Conservation (phyloP, 179 eudicot species). For the Beta corolliflora region DNA sequence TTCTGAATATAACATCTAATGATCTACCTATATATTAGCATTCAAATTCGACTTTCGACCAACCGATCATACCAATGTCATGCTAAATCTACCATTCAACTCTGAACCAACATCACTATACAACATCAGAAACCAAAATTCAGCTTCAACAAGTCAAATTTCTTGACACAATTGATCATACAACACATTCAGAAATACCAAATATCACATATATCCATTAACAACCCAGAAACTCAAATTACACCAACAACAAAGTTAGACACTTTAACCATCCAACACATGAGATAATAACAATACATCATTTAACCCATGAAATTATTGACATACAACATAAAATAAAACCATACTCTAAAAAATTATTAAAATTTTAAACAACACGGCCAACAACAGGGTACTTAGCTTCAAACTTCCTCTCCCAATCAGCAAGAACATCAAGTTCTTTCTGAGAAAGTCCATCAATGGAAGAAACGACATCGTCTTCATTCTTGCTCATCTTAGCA, state of each 20-base stretch:
- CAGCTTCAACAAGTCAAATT: constrained; percentile 8
- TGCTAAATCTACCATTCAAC: neutral
- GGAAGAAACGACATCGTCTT: constrained; percentile 53
- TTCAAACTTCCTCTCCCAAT: constrained; percentile 89
- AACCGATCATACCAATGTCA: neutral
- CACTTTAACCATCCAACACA: too few species aligned
- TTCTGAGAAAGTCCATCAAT: constrained; percentile 75
- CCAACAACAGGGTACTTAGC: constrained; percentile 94
- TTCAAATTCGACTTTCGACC: neutral
- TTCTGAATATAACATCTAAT: neutral
- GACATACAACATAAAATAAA: neutral
- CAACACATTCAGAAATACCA: neutral
- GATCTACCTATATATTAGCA: neutral
- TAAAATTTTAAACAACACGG: constrained; percentile 36
- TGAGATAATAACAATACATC: too few species aligned
- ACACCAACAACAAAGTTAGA: constrained; percentile 1
- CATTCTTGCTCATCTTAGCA: constrained; percentile 90
- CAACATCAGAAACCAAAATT: neutral
- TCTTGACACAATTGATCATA: constrained; percentile 4
- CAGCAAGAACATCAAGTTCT: constrained; percentile 71
- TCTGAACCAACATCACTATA: neutral
- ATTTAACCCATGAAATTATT: neutral
- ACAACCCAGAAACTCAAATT: constrained; percentile 3
- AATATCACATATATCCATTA: neutral
- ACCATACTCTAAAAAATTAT: neutral